These are phyloP conservation scores for Neurospora intermedia DNA, from an alignment of 495 filamentous ascomycete species.

Conservation along the genomic window DNA sequence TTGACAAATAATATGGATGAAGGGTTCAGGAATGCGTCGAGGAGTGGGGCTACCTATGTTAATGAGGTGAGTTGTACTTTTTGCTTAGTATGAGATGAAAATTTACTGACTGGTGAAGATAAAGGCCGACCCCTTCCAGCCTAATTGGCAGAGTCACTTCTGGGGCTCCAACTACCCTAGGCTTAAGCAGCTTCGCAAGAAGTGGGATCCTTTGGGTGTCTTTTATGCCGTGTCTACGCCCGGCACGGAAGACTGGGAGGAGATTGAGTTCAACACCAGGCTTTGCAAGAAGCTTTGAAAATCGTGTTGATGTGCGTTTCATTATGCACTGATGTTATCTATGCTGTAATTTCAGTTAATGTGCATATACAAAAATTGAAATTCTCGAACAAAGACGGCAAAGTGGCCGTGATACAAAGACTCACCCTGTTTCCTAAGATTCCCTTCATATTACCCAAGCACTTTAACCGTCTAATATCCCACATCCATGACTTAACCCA, in stretches of 20 bases:
- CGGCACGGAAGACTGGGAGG: conserved; percentile 30
- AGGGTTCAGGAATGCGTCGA: conserved; percentile 20
- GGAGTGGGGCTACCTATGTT: conserved; percentile 28
- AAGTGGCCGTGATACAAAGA: neutral
- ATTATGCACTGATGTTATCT: neutral
- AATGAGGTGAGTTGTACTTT: conserved; percentile 26
- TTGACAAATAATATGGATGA: conserved; percentile 18
- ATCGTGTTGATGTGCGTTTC: neutral
- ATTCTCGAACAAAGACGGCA: neutral
- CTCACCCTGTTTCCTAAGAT: neutral
- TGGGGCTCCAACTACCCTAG: conserved; percentile 26
- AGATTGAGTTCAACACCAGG: conserved; percentile 25
- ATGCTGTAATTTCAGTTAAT: neutral
- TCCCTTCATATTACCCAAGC: neutral
- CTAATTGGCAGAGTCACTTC: conserved; percentile 29
- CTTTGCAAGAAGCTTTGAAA: conserved; percentile 16
- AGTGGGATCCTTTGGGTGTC: conserved; percentile 44
- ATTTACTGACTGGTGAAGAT: conserved; percentile 16
- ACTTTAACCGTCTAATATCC: neutral
- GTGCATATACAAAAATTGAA: neutral
- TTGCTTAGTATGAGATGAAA: too few relatives aligned
- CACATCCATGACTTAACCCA: neutral
- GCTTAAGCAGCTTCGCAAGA: conserved; percentile 31
- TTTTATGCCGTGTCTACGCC: conserved; percentile 34
- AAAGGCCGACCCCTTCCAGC: conserved; percentile 34